Conservation (phyloP, 305 asterid genomes). For the Petunia hybrid region DNA sequence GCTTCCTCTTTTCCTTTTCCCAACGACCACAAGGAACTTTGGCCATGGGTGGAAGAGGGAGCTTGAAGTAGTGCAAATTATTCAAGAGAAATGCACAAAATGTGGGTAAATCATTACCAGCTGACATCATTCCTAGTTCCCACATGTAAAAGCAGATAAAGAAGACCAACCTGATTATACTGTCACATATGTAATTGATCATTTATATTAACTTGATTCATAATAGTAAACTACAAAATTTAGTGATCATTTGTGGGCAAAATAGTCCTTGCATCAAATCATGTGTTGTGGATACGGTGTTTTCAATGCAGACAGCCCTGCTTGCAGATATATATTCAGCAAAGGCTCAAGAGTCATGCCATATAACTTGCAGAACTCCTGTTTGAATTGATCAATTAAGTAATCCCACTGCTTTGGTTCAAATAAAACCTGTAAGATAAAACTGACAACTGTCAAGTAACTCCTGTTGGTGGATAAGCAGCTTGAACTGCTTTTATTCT, state of each 20-base stretch:
- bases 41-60: not conserved
- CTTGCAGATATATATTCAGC: slow-evolving; percentile 91
- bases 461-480: not conserved
- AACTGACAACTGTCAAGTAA: slow-evolving; percentile 25
- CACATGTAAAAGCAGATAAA: not conserved
- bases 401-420: slow-evolving; percentile 92
- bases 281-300: slow-evolving; percentile 85
- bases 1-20: not conserved
- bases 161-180: not conserved
- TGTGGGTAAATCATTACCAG: not conserved
- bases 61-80: not conserved
- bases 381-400: slow-evolving; percentile 90
- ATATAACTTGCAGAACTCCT: slow-evolving; percentile 93
- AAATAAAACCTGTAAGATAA: slow-evolving; percentile 68
- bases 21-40: slow-evolving; percentile 7
- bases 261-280: not conserved
- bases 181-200: not conserved
- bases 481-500: not conserved
- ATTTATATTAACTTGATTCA: not conserved
- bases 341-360: slow-evolving; percentile 97
- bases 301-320: slow-evolving; percentile 93
- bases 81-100: not conserved
- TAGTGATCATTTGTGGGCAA: not conserved
- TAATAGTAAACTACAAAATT: not conserved
- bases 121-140: not conserved